Evolutionary conservation across 2,329 filamentous ascomycete species (phyloP).

Genomic region (Macrophomina pseudophaseolina): DNA sequence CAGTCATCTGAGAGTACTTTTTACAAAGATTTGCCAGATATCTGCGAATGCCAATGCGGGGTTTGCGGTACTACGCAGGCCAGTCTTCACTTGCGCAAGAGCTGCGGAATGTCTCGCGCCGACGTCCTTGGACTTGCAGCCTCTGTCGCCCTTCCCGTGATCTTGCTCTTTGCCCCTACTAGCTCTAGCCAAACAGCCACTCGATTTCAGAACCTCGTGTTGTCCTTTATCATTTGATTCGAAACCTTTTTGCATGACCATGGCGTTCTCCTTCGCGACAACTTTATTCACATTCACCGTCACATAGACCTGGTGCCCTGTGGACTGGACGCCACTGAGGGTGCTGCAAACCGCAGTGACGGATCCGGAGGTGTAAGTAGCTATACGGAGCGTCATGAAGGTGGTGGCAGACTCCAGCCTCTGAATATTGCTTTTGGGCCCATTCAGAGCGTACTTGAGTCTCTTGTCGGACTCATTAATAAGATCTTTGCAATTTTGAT

Average conservation of each 20-base stretch:
- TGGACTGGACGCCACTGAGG: neutral
- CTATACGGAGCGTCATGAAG: constrained; percentile 19
- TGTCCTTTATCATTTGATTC: neutral
- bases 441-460: constrained; percentile 8
- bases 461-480: constrained; percentile 24
- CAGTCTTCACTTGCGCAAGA: constrained; percentile 28
- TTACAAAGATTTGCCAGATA: constrained; percentile 38
- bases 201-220: constrained; percentile 8
- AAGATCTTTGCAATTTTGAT: constrained; percentile 32
- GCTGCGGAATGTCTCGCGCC: constrained; percentile 29
- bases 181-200: neutral
- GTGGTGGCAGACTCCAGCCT: constrained; percentile 21
- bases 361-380: constrained; percentile 5
- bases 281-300: constrained; percentile 5
- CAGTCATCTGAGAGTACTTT: constrained; percentile 42
- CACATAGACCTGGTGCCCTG: neutral
- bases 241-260: constrained; percentile 6
- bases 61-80: constrained; percentile 31
- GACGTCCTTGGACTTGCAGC: constrained; percentile 18
- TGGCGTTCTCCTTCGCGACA: constrained; percentile 4
- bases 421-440: constrained; percentile 17
- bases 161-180: constrained; percentile 25
- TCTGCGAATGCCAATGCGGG: constrained; percentile 27
- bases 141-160: constrained; percentile 24
- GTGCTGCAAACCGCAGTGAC: neutral